A percentile compares a stretch with the other conserved stretches of the same genome.
These are phyloP conservation scores for Colletotrichum incanum DNA, from an alignment of 2,329 filamentous ascomycete genomes.

Conservation along the genomic window DNA sequence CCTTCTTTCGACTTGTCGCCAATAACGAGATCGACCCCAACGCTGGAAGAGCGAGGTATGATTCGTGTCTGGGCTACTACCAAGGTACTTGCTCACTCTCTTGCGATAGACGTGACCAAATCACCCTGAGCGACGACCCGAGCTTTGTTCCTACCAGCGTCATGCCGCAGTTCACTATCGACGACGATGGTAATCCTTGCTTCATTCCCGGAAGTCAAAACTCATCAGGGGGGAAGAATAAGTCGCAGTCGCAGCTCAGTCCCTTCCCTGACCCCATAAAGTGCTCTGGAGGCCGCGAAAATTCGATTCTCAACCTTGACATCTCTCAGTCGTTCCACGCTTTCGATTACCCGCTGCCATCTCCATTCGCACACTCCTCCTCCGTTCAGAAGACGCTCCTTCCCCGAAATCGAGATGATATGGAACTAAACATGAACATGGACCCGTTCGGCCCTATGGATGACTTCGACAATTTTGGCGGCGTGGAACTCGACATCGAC, in stretches of 20 bases:
- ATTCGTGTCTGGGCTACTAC: slow-evolving; percentile 44
- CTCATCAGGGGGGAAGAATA: slow-evolving; percentile 49
- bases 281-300: slow-evolving; percentile 39
- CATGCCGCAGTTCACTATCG: slow-evolving; percentile 71
- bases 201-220: slow-evolving; percentile 54
- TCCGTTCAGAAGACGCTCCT: slow-evolving; percentile 44
- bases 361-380: slow-evolving; percentile 52
- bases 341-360: slow-evolving; percentile 52
- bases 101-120: slow-evolving; percentile 79
- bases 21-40: slow-evolving; percentile 77
- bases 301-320: slow-evolving; percentile 51
- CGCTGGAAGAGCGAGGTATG: slow-evolving; percentile 81
- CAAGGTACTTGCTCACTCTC: slow-evolving; percentile 75
- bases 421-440: slow-evolving; percentile 33
- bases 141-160: slow-evolving; percentile 79
- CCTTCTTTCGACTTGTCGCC: slow-evolving; percentile 72
- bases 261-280: slow-evolving; percentile 49
- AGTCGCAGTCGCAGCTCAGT: slow-evolving; percentile 61
- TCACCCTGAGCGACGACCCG: slow-evolving; percentile 87
- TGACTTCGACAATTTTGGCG: slow-evolving; percentile 55
- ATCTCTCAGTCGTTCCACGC: slow-evolving; percentile 50
- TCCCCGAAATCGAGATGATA: slow-evolving; percentile 16
- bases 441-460: slow-evolving; percentile 56
- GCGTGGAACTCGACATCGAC: slow-evolving; percentile 66
- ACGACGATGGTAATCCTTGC: slow-evolving; percentile 52